Evolutionary conservation across 2,329 filamentous ascomycete species (phyloP), one percentile per base, ranked within the genome.

Genomic region (Tothia fuscella): DNA sequence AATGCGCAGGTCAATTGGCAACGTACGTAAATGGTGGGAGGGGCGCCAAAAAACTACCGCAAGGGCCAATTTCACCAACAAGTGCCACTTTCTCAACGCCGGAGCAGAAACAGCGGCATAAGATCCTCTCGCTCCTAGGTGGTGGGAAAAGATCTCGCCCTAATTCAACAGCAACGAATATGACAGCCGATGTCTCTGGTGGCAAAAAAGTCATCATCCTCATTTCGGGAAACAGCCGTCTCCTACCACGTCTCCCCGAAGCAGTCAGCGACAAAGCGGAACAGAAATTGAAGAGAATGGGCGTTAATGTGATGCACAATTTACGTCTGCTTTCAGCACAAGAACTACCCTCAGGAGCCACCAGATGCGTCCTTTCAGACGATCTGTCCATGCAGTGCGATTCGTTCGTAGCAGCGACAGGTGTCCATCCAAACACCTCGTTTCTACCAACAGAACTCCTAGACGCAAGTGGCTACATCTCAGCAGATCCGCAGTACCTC

Each of bases 361-460:
- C 34, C 4, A 24, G 36, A 3, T 32, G 24, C 19, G 36, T 46
- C 19, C 52, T 61, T 16, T 50, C 48, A 41, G 53, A 58, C 46
- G 53, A 49, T 21, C 50, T 50, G 7, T 50, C 49, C n/a, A 48
- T 62, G 4, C 47, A 53, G 22, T 48, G 54, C 7, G 61, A 64
- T 42, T 41, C 60, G 1, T 62, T 58, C 48, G 53, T 63, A 30
- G 50, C 58, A 3, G 69, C 68, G 1, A 63, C 64, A 9, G 73
- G 73, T 21, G 66, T 66, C 10, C 50, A 56, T 4, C 72, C 72
- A 0, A 76, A 73, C 53, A 70, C 65, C 19, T 59, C 57, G 5
- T 77, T 66, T 52, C 55, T 78, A 2, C 70, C 72, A 0, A 38
- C 50, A 3, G 51, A 59, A 4, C 63, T 72, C 26, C 59, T 76